These are phyloP conservation scores for Drechslerella coelobrocha DNA, from an alignment of 2,329 filamentous ascomycete species.

Conservation along the genomic window DNA sequence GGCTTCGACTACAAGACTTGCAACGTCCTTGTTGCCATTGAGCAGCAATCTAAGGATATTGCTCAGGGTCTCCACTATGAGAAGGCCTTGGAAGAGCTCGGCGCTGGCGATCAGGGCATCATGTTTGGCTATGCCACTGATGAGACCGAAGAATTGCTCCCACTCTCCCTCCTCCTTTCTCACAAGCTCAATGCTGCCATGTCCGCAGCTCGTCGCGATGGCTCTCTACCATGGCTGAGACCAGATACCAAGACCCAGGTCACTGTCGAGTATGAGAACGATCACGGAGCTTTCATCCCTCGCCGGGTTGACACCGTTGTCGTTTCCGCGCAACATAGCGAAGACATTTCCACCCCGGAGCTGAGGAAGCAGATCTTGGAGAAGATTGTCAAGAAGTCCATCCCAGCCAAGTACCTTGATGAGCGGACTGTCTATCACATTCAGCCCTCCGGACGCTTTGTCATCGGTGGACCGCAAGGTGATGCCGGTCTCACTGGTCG, in stretches of 20 bases:
- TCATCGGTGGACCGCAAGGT: slow-evolving; percentile 98
- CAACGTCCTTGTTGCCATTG: slow-evolving; percentile 97
- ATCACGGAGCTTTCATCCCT: slow-evolving; percentile 90
- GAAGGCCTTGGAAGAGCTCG: slow-evolving; percentile 93
- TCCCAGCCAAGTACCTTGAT: slow-evolving; percentile 89
- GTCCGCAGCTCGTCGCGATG: slow-evolving; percentile 85
- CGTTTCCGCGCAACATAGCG: slow-evolving; percentile 91
- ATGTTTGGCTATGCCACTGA: slow-evolving; percentile 99
- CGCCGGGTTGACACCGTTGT: slow-evolving; percentile 95
- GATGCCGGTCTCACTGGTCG: slow-evolving; percentile 97
- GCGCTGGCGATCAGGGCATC: slow-evolving; percentile 99
- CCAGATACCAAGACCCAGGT: slow-evolving; percentile 99
- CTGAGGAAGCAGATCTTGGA: slow-evolving; percentile 93
- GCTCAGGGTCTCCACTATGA: slow-evolving; percentile 99
- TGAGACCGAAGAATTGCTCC: slow-evolving; percentile 96
- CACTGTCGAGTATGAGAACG: slow-evolving; percentile 97
- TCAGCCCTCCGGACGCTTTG: slow-evolving; percentile 97
- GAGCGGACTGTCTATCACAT: slow-evolving; percentile 97
- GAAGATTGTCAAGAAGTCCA: slow-evolving; percentile 95
- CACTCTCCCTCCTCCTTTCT: slow-evolving; percentile 88
- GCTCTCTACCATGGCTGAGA: slow-evolving; percentile 88
- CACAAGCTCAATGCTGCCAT: slow-evolving; percentile 98
- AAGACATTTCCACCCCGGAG: slow-evolving; percentile 86
- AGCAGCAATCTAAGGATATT: slow-evolving; percentile 98
- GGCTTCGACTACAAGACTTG: slow-evolving; percentile 99